Conservation (phyloP, 2,329 filamentous ascomycete species). For the Colletotrichum aenigma region DNA sequence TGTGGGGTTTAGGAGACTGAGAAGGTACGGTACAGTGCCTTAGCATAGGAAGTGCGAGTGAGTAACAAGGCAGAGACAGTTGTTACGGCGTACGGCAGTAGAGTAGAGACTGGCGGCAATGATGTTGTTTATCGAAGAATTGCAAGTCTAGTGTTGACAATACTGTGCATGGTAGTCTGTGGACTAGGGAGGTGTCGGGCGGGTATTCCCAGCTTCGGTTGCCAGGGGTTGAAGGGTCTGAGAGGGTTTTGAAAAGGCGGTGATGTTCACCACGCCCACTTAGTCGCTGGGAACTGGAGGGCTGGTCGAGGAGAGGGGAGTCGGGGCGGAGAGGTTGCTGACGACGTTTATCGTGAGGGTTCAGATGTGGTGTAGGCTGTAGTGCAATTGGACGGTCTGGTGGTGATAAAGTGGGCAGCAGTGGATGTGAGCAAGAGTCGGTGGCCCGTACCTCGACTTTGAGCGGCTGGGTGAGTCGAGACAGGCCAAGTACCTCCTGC, state of each 20-base stretch:
- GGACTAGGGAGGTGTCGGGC: neutral
- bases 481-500: neutral
- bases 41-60: neutral
- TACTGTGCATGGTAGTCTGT: no score
- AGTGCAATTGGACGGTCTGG: neutral
- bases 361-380: neutral
- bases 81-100: neutral
- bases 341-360: neutral
- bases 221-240: neutral
- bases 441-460: neutral
- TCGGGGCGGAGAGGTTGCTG: neutral
- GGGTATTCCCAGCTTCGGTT: neutral
- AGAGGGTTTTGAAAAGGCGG: constrained; percentile 6
- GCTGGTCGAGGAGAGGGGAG: neutral
- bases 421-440: neutral
- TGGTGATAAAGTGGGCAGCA: neutral
- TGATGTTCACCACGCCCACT: constrained; percentile 5
- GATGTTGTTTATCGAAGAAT: neutral
- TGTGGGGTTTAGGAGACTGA: neutral
- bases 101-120: neutral
- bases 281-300: neutral
- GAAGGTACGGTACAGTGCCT: neutral
- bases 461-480: neutral
- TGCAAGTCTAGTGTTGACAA: neutral
- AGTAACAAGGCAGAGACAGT: neutral